These are phyloP conservation scores for Trichophyton benhamiae DNA, from an alignment of 2,329 filamentous ascomycete species.

Conservation along the genomic window DNA sequence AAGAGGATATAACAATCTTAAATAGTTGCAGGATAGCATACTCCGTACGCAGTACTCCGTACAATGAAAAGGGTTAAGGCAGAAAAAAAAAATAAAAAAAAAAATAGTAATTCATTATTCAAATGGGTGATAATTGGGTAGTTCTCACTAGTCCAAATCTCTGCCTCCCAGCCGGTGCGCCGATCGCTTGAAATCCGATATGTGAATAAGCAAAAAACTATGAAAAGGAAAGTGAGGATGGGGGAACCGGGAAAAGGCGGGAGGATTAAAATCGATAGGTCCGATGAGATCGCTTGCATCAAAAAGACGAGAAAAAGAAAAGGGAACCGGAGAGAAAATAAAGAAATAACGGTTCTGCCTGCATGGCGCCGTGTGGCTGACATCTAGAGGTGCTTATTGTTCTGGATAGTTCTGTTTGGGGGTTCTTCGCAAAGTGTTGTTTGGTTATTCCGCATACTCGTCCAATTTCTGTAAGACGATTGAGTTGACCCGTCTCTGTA, in stretches of 20 bases:
- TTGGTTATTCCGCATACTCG: constrained; percentile 6
- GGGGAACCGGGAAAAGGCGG: background rate
- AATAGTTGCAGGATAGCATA: background rate
- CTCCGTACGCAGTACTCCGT: background rate
- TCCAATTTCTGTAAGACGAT: constrained; percentile 11
- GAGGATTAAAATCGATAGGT: constrained; percentile 3
- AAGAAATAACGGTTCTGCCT: background rate
- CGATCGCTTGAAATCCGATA: background rate
- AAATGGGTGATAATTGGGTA: background rate
- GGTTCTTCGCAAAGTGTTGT: background rate
- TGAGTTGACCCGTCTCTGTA: constrained; percentile 15
- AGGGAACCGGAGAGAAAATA: background rate
- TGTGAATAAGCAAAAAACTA: background rate
- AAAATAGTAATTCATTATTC: background rate
- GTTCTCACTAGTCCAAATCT: background rate
- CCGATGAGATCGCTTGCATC: constrained; percentile 1
- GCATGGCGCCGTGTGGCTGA: background rate
- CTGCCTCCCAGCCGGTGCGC: background rate
- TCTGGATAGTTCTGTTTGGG: background rate
- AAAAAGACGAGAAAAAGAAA: background rate
- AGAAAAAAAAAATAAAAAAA: too few relatives aligned
- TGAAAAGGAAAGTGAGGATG: background rate
- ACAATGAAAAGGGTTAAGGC: background rate
- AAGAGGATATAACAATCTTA: background rate
- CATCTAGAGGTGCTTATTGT: background rate